Percentiles rank a stretch among this genome's conserved stretches.
phyloP scores from a whole-genome alignment of 805 yeast genomes.

The Torulaspora indica region DNA sequence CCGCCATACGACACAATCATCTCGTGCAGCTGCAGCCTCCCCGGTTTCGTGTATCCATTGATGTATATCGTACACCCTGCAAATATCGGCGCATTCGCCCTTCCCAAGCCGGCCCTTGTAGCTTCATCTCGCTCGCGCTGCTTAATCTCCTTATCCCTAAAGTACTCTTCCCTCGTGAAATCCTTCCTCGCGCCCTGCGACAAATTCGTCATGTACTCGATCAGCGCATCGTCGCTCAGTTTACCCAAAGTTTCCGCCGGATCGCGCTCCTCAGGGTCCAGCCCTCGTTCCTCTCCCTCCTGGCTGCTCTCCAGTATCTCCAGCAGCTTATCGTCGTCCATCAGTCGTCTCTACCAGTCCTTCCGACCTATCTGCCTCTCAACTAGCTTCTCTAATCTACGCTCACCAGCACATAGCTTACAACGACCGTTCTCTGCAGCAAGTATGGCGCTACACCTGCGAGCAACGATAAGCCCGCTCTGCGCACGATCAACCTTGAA shows the following conservation, averaged over 20 bases:
- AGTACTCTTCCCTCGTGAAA: conserved; percentile 23
- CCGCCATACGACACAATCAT: conserved; percentile 80
- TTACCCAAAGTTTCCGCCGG: conserved; percentile 10
- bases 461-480: no score
- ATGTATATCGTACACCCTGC: conserved; percentile 63
- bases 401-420: not conserved
- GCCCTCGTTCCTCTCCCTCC: not conserved
- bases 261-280: conserved; percentile 1
- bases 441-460: not conserved
- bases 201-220: conserved; percentile 18
- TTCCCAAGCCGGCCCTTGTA: conserved; percentile 20
- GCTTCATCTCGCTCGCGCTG: conserved; percentile 26
- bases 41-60: conserved; percentile 86
- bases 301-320: conserved; percentile 5
- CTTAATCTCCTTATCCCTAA: conserved; percentile 23
- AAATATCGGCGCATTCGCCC: conserved; percentile 43
- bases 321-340: conserved; percentile 3
- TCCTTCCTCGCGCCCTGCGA: conserved; percentile 13
- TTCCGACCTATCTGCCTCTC: not conserved
- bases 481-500: no score
- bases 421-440: not conserved
- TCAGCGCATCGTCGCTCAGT: conserved; percentile 23
- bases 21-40: conserved; percentile 66
- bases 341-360: not conserved
- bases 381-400: not conserved